Percentiles rank a stretch among this genome's conserved stretches.
These are phyloP conservation scores for Priceomyces melissophilus DNA, from an alignment of 805 yeast genomes.

Conservation along the genomic window DNA sequence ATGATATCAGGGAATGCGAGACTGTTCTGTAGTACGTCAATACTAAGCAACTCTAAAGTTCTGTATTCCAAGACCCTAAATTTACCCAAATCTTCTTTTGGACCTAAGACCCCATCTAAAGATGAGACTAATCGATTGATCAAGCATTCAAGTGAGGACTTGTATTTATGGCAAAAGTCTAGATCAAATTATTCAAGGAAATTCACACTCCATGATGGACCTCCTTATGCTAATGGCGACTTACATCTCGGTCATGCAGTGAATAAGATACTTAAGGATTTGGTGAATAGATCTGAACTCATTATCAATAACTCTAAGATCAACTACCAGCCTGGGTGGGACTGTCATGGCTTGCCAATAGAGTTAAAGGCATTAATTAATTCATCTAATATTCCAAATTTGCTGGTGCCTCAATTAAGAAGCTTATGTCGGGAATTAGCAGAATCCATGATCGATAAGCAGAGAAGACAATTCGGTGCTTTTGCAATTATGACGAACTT, in stretches of 20 bases:
- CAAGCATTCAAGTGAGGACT: constrained; percentile 51
- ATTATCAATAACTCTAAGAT: constrained; percentile 56
- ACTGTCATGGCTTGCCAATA: constrained; percentile 96
- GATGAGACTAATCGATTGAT: constrained; percentile 33
- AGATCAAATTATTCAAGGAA: constrained; percentile 26
- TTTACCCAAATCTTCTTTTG: constrained; percentile 63
- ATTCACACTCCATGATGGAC: constrained; percentile 90
- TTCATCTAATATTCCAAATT: constrained; percentile 16
- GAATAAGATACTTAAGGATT: constrained; percentile 85
- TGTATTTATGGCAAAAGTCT: constrained; percentile 60
- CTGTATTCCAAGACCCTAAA: constrained; percentile 49
- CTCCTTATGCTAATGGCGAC: constrained; percentile 97
- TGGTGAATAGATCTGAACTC: constrained; percentile 70
- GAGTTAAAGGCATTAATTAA: constrained; percentile 68
- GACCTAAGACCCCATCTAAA: constrained; percentile 52
- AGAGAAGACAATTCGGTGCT: constrained; percentile 58
- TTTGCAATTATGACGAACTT: constrained; percentile 87
- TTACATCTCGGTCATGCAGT: constrained; percentile 90
- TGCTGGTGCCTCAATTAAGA: constrained; percentile 55
- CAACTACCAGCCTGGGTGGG: constrained; percentile 92
- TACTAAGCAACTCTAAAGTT: constrained; percentile 5
- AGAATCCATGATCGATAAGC: constrained; percentile 56
- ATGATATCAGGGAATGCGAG: background rate
- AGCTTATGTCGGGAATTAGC: constrained; percentile 71
- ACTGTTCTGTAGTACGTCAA: constrained; percentile 1